Percentiles rank a stretch among this genome's conserved stretches.
These are phyloP conservation scores for Lycium barbarum DNA, from an alignment of 257 asterid species.

Conservation along the genomic window DNA sequence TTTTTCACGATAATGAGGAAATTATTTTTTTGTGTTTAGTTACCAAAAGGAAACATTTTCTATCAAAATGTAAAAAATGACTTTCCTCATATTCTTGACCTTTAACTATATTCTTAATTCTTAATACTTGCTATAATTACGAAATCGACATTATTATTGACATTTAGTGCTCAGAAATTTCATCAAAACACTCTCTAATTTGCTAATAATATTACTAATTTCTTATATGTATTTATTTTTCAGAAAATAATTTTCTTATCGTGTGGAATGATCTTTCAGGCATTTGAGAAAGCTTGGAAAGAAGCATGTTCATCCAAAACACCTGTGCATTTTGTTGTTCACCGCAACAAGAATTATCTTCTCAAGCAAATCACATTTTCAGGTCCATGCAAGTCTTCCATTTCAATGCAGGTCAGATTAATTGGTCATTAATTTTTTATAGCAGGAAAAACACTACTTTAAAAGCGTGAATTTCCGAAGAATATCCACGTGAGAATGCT, in stretches of 20 bases:
- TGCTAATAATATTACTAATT: background rate
- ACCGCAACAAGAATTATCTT: slow-evolving; percentile 38
- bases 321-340: slow-evolving; percentile 37
- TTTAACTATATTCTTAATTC: background rate
- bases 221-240: background rate
- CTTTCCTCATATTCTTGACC: background rate
- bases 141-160: background rate
- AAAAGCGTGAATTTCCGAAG: too few species aligned
- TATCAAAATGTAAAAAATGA: background rate
- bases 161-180: background rate
- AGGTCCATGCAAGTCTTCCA: slow-evolving; percentile 52
- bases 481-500: too few species aligned
- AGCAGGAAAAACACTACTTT: too few species aligned
- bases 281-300: slow-evolving; percentile 50
- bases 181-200: background rate
- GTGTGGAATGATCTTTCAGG: slow-evolving; percentile 30
- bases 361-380: slow-evolving; percentile 43
- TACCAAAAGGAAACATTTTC: background rate
- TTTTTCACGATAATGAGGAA: background rate
- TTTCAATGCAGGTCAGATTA: slow-evolving; percentile 41
- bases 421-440: background rate
- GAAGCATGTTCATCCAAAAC: slow-evolving; percentile 45
- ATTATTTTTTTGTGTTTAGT: background rate
- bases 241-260: too few species aligned
- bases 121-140: background rate